Conservation (phyloP, 257 asterid genomes). For the Anisodus acutangulus region DNA sequence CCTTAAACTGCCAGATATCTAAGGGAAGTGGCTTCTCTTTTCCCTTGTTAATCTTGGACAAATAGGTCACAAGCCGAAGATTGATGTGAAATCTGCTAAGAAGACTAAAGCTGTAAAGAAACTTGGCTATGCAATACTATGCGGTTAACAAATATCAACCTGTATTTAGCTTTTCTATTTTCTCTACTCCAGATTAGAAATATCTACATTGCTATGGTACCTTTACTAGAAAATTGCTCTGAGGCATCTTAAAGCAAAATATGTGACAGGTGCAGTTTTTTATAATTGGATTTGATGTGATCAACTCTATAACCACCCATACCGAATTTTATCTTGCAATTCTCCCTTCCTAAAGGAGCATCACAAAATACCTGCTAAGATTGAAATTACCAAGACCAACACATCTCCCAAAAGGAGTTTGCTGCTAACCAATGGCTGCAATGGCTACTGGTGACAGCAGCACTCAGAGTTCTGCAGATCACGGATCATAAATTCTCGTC, state of each 20-base stretch:
- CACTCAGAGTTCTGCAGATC: background rate
- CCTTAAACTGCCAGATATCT: background rate
- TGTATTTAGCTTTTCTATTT: constrained; percentile 6
- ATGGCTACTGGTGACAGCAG: background rate
- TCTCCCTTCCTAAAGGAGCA: constrained; percentile 5
- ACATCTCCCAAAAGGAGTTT: constrained; percentile 1
- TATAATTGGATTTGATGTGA: background rate
- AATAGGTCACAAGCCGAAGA: background rate
- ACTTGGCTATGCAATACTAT: constrained; percentile 7
- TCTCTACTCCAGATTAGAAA: background rate
- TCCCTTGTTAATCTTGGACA: constrained; percentile 5
- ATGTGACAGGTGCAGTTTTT: background rate
- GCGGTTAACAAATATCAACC: constrained; percentile 21
- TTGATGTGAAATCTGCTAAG: constrained; percentile 2
- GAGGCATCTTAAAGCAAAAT: constrained; percentile 5
- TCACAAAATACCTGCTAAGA: background rate
- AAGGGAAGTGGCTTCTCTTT: background rate
- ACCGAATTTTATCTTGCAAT: background rate
- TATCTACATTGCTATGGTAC: background rate
- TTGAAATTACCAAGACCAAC: background rate
- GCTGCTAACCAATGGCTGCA: constrained; percentile 9
- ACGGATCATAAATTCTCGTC: background rate
- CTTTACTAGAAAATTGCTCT: background rate
- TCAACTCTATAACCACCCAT: background rate
- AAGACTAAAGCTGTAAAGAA: constrained; percentile 17